Evolutionary conservation across 2,329 filamentous ascomycete species (phyloP).

Genomic region (Zasmidium cellare): DNA sequence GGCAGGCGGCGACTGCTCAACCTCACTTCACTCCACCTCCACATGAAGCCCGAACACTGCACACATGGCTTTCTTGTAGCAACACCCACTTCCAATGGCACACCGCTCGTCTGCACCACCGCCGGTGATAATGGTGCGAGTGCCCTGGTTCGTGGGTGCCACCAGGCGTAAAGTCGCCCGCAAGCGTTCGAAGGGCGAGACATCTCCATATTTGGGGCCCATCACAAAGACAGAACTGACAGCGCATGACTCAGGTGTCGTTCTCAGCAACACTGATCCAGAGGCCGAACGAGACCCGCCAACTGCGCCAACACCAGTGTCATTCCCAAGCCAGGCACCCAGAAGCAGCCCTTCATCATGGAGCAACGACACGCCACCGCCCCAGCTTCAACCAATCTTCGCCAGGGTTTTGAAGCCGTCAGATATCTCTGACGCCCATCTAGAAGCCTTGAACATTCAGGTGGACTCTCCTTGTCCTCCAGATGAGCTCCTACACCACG

Average conservation of each 20-base stretch:
- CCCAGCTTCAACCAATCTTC: conserved; percentile 48
- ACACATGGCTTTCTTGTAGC: not conserved
- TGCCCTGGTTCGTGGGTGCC: conserved; percentile 12
- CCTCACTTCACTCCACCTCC: not conserved
- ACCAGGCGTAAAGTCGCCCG: conserved; percentile 2
- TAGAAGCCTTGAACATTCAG: conserved; percentile 45
- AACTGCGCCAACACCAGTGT: conserved; percentile 24
- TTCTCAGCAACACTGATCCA: conserved; percentile 25
- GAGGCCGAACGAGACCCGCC: conserved; percentile 33
- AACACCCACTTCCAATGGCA: not conserved
- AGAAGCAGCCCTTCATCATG: conserved; percentile 13
- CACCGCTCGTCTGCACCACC: not conserved
- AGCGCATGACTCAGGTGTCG: conserved; percentile 7
- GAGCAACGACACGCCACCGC: conserved; percentile 27
- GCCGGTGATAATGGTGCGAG: not conserved
- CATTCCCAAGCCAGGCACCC: conserved; percentile 24
- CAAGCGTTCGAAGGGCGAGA: conserved; percentile 1
- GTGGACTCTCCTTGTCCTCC: conserved; percentile 38
- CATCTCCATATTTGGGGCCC: not conserved
- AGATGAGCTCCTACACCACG: conserved; percentile 40
- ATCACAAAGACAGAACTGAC: not conserved
- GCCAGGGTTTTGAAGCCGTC: conserved; percentile 41
- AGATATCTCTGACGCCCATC: conserved; percentile 42
- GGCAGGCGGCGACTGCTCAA: not conserved
- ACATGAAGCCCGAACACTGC: not conserved